A percentile compares a stretch with the other conserved stretches of the same genome.
Evolutionary conservation across 1,284 basidiomycete species (phyloP).

Genomic region (Leccinum subrobustum): DNA sequence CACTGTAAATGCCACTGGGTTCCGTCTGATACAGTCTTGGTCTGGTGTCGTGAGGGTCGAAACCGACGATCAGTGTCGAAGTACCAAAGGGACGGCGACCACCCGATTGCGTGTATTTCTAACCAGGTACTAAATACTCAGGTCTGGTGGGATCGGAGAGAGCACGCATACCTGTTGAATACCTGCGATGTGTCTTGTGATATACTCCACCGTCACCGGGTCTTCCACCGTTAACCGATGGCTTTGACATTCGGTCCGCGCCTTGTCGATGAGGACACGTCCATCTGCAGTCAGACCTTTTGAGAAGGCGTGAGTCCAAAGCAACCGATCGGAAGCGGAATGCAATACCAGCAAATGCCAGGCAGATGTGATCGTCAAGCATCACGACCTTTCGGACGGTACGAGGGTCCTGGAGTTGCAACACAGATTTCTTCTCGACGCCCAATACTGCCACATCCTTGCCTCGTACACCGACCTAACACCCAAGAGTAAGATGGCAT

Average conservation of each 20-base stretch:
- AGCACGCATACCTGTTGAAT: conserved; percentile 82
- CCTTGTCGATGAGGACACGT: conserved; percentile 97
- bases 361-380: conserved; percentile 97
- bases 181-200: conserved; percentile 95
- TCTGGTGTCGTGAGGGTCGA: conserved; percentile 88
- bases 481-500: conserved; percentile 9
- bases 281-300: conserved; percentile 96
- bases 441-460: conserved; percentile 95
- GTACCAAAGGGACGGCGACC: conserved; percentile 99
- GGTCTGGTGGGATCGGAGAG: background rate
- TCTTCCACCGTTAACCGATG: conserved; percentile 98
- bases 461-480: conserved; percentile 92
- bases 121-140: background rate
- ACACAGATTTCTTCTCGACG: conserved; percentile 97
- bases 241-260: conserved; percentile 96
- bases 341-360: conserved; percentile 92
- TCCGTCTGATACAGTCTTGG: conserved; percentile 97
- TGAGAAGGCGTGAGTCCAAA: conserved; percentile 12
- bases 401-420: conserved; percentile 97
- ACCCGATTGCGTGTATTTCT: conserved; percentile 98
- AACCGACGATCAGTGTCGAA: conserved; percentile 95
- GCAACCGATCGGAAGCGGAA: conserved; percentile 2
- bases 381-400: conserved; percentile 98
- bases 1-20: conserved; percentile 96
- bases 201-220: conserved; percentile 97